Evolutionary conservation across 2,329 filamentous ascomycete genomes (phyloP).

Genomic region (Beauveria sp.): DNA sequence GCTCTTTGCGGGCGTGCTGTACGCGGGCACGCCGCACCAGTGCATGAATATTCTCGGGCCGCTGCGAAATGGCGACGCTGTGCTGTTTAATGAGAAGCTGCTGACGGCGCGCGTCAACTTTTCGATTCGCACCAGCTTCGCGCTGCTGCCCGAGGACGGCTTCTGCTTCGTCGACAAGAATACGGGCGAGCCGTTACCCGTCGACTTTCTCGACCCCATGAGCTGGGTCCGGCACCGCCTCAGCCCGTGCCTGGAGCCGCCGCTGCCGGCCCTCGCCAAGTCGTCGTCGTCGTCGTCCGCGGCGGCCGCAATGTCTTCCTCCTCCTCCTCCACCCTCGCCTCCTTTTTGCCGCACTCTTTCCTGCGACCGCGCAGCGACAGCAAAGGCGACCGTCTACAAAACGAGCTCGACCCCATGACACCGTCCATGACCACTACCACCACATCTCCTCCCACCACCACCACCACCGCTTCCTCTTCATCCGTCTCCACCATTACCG

Average conservation of each 20-base stretch:
- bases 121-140: conserved; percentile 77
- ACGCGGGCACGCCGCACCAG: conserved; percentile 74
- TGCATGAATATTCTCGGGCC: conserved; percentile 91
- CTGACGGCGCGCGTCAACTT: conserved; percentile 92
- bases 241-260: conserved; percentile 67
- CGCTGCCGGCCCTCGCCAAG: conserved; percentile 49
- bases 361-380: conserved; percentile 37
- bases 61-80: conserved; percentile 84
- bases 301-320: too few species aligned
- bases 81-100: conserved; percentile 84
- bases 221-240: conserved; percentile 73
- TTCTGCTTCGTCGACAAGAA: conserved; percentile 79
- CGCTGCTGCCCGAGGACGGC: conserved; percentile 77
- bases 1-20: conserved; percentile 78
- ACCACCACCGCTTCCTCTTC: conserved; percentile 3
- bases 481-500: not conserved
- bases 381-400: conserved; percentile 39
- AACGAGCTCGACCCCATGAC: conserved; percentile 19
- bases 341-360: conserved; percentile 36
- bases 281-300: conserved; percentile 22
- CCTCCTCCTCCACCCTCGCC: conserved; percentile 37
- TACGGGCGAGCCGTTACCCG: conserved; percentile 69
- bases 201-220: conserved; percentile 76
- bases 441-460: conserved; percentile 12
- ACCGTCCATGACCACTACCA: conserved; percentile 19